Conservation (phyloP, 1,139 yeast genomes). For the Zygotorulaspora mrakii region DNA sequence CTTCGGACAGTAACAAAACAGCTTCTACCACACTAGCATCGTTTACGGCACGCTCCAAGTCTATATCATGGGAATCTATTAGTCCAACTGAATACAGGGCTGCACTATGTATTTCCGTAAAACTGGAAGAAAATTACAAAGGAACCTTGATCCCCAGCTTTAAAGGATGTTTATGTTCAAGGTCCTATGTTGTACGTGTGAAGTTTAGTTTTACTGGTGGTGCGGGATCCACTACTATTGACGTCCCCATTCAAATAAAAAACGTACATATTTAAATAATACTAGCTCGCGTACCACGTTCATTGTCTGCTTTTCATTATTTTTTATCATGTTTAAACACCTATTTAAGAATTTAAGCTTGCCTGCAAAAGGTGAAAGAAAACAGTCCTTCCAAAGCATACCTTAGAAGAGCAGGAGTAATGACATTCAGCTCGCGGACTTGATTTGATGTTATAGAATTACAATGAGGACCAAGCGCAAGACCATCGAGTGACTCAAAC, state of each 20-base stretch:
- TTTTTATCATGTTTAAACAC: too few relatives aligned
- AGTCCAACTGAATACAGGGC: slow-evolving; percentile 19
- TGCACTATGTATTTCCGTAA: slow-evolving; percentile 23
- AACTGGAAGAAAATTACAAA: slow-evolving; percentile 23
- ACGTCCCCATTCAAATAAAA: slow-evolving; percentile 30
- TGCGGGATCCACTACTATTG: slow-evolving; percentile 25
- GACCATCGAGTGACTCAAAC: too few relatives aligned
- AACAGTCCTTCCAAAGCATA: too few relatives aligned
- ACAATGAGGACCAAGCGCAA: too few relatives aligned
- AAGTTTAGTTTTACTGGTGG: slow-evolving; percentile 29
- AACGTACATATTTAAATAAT: slow-evolving; percentile 6
- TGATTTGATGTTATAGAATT: too few relatives aligned
- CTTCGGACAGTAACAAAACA: not conserved
- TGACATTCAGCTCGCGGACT: too few relatives aligned
- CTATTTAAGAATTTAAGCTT: too few relatives aligned
- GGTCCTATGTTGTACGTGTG: slow-evolving; percentile 44
- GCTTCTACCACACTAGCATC: not conserved
- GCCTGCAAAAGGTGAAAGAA: too few relatives aligned
- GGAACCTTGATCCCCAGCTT: slow-evolving; percentile 51
- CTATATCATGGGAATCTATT: slow-evolving; percentile 23
- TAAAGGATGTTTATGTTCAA: slow-evolving; percentile 49
- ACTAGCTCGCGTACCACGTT: too few relatives aligned
- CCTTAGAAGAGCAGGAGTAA: too few relatives aligned
- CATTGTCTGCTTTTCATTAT: too few relatives aligned
- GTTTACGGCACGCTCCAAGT: slow-evolving; percentile 4